A percentile compares a stretch with the other conserved stretches of the same genome.
These are phyloP conservation scores for Triangularia verruculosa DNA, from an alignment of 2,329 filamentous ascomycete genomes.

Conservation along the genomic window DNA sequence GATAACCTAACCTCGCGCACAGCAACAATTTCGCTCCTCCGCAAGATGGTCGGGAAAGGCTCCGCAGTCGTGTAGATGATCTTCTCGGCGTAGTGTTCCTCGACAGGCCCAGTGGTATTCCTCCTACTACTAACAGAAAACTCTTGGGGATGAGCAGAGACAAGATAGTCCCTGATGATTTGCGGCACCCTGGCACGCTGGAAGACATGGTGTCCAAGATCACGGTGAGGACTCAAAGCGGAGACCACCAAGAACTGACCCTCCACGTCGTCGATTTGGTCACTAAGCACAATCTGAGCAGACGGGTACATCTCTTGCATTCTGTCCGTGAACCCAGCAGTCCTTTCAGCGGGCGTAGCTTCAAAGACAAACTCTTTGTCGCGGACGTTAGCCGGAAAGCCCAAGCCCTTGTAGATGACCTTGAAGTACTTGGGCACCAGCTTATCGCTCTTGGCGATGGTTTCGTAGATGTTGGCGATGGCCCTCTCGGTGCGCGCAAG, in stretches of 20 bases:
- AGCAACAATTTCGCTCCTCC: conserved; percentile 78
- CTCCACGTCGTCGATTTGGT: conserved; percentile 75
- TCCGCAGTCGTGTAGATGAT: conserved; percentile 79
- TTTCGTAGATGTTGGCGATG: conserved; percentile 90
- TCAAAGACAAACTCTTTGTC: conserved; percentile 95
- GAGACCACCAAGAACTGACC: conserved; percentile 87
- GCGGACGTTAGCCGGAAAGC: conserved; percentile 75
- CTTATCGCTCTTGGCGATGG: conserved; percentile 76
- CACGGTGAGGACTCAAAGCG: conserved; percentile 75
- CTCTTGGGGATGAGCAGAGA: conserved; percentile 71
- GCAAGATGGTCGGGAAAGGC: conserved; percentile 84
- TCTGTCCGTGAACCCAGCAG: conserved; percentile 79
- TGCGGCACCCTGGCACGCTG: conserved; percentile 82
- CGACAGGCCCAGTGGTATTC: conserved; percentile 64
- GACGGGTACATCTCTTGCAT: conserved; percentile 88
- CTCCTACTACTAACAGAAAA: conserved; percentile 77
- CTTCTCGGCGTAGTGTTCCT: conserved; percentile 79
- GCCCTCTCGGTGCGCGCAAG: conserved; percentile 84
- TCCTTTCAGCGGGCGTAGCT: conserved; percentile 71
- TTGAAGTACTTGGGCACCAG: conserved; percentile 84
- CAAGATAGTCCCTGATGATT: conserved; percentile 79
- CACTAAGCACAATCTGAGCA: conserved; percentile 73
- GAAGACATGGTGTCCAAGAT: conserved; percentile 78
- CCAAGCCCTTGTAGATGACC: conserved; percentile 83
- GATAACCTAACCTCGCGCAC: conserved; percentile 64